A percentile compares a stretch with the other conserved stretches of the same genome.
phyloP scores from a whole-genome alignment of 169 alveolate species.

The Miamiensis avidus region DNA sequence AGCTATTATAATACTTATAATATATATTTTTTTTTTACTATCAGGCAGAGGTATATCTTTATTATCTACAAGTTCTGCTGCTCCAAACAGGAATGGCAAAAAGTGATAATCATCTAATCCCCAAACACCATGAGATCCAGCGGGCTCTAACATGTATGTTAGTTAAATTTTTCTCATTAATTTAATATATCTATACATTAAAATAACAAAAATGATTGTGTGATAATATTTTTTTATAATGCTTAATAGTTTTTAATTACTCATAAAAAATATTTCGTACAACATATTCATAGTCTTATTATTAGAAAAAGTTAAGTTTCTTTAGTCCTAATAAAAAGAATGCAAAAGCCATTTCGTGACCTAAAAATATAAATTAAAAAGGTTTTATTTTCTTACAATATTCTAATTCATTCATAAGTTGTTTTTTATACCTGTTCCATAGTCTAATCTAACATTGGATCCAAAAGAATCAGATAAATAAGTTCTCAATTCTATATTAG shows the following conservation, averaged over 20 bases:
- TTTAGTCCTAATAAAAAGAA: conserved; percentile 63
- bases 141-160: conserved; percentile 97
- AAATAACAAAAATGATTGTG: neutral
- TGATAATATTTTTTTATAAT: too few relatives aligned
- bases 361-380: neutral
- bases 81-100: conserved; percentile 95
- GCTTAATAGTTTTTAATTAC: conserved; percentile 5
- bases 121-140: conserved; percentile 99
- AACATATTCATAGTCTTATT: conserved; percentile 58
- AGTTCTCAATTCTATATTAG: conserved; percentile 66
- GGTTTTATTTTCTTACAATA: neutral
- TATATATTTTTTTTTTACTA: conserved; percentile 32
- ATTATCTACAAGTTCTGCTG: conserved; percentile 89
- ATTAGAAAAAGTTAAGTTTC: conserved; percentile 58
- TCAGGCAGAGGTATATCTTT: conserved; percentile 24
- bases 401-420: neutral
- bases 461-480: conserved; percentile 83
- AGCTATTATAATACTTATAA: conserved; percentile 12
- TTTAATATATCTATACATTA: conserved; percentile 88
- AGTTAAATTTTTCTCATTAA: conserved; percentile 93
- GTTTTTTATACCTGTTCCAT: conserved; percentile 70
- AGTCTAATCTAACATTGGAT: conserved; percentile 81
- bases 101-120: conserved; percentile 99
- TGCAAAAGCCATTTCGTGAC: conserved; percentile 83
- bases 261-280: conserved; percentile 59